Conservation (phyloP, 768 basidiomycete species). For the Termitomyces sp. region DNA sequence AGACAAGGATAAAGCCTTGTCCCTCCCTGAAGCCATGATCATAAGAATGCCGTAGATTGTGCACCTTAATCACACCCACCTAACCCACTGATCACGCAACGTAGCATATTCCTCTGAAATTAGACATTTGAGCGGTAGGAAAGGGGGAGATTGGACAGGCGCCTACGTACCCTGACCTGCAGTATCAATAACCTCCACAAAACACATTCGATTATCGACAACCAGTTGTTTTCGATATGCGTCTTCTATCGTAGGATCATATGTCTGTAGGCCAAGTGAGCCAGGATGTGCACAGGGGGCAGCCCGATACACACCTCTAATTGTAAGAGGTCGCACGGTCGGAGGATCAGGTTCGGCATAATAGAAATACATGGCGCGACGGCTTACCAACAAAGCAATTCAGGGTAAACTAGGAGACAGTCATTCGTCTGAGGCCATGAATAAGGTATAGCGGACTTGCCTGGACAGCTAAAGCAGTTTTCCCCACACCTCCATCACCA, state of each 20-base stretch:
- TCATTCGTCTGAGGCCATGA: conserved; percentile 6
- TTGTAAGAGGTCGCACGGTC: background rate
- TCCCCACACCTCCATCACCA: conserved; percentile 96
- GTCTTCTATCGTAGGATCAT: conserved; percentile 98
- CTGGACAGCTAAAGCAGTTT: conserved; percentile 95
- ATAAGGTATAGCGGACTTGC: conserved; percentile 39
- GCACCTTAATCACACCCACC: conserved; percentile 44
- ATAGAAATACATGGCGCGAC: conserved; percentile 10
- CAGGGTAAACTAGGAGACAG: conserved; percentile 72
- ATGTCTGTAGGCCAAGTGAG: conserved; percentile 54
- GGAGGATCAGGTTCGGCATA: conserved; percentile 2
- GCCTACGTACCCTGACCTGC: conserved; percentile 84
- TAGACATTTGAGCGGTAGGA: conserved; percentile 15
- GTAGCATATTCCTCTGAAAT: conserved; percentile 91
- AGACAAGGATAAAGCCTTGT: conserved; percentile 96
- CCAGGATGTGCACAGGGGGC: conserved; percentile 4
- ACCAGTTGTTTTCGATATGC: conserved; percentile 94
- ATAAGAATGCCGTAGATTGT: conserved; percentile 3
- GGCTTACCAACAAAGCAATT: conserved; percentile 92
- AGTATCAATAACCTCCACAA: conserved; percentile 96
- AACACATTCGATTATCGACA: conserved; percentile 93
- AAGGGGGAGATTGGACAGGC: conserved; percentile 1
- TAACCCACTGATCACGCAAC: conserved; percentile 95
- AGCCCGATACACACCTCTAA: conserved; percentile 48
- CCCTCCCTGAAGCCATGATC: conserved; percentile 63